A percentile compares a stretch with the other conserved stretches of the same genome.
phyloP scores from a whole-genome alignment of 208 protist species.

The Histomonas meleagridis region DNA sequence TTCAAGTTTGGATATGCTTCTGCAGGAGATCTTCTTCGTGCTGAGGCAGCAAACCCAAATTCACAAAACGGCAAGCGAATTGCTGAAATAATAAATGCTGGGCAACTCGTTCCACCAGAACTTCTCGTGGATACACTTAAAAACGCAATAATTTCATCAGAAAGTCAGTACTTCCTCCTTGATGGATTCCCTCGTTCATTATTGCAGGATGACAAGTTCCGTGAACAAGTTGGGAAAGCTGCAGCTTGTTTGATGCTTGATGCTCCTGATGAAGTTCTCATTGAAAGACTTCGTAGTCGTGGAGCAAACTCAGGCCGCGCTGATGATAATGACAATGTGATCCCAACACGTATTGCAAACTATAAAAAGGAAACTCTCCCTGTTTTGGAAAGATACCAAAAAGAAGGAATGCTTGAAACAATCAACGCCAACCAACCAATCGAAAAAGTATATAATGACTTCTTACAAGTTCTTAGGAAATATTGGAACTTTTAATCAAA shows the following conservation, averaged over 20 bases:
- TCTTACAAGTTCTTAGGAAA: not conserved
- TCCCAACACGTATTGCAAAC: not conserved
- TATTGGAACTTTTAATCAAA: conserved; percentile 11
- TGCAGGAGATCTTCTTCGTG: not conserved
- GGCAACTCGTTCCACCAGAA: conserved; percentile 5
- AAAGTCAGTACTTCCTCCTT: not conserved
- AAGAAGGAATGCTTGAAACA: not conserved
- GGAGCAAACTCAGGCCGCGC: not conserved
- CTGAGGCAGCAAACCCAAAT: not conserved
- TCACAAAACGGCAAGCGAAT: not conserved
- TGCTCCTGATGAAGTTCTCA: not conserved
- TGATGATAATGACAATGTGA: not conserved
- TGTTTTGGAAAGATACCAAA: not conserved
- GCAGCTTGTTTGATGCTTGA: not conserved
- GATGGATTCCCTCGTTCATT: conserved; percentile 19
- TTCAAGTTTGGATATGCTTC: not conserved
- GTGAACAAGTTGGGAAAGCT: not conserved
- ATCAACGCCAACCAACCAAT: not conserved
- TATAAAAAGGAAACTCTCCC: not conserved
- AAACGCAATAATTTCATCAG: not conserved
- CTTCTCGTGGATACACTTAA: not conserved
- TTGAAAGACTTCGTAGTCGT: not conserved
- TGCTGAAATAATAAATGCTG: not conserved
- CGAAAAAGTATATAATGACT: not conserved
- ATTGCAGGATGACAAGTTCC: not conserved